Evolutionary conservation across 371 early-diverging fungal species (phyloP), one percentile per base, ranked within the genome.

Genomic region (Actinomortierella ambigua): DNA sequence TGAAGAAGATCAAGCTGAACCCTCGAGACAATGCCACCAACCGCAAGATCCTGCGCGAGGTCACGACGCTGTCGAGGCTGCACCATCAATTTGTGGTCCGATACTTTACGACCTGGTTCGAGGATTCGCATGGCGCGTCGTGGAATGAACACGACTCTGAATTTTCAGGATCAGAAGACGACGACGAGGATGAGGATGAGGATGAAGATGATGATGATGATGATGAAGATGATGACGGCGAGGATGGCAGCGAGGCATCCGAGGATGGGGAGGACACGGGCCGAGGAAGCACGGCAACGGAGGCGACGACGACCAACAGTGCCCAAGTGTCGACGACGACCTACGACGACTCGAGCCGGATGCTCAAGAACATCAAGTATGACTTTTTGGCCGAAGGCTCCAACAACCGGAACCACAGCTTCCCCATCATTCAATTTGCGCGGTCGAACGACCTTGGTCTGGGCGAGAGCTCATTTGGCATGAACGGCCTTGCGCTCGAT

Each of bases 21-120:
- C 87, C 93, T 23, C 81, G 85, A 29, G 90, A 93, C 50, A 87
- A 85, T 53, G 93, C 93, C 48, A 86, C 86, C 48, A 85, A 88
- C 51, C 83, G 88, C 26, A 92, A 93, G 65, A 89, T 98, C 41
- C 75, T 96, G 18, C 83, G 97, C 22, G 98, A 98, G 65, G 96
- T 97, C 2, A 93, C 91, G 34, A 94, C 95, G 0, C 75, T 98
- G 34, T 93, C 95, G 1, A 81, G 96, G 13, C 78, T 98, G 18
- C 94, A 96, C 71, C 94, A 95, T 71, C 92, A 92, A 66, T 92
- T 90, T 70, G 92, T 96, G 5, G 97, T 96, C 0, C 83, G 98
- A 20, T 97, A 94, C 65, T 96, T 94, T 75, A 94, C 95, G 22
- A 94, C 97, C 1, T 97, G 98, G 98, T 90, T 93, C 59, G 96